Evolutionary conservation across 83 land plant species (phyloP).

Genomic region (Picea abies): DNA sequence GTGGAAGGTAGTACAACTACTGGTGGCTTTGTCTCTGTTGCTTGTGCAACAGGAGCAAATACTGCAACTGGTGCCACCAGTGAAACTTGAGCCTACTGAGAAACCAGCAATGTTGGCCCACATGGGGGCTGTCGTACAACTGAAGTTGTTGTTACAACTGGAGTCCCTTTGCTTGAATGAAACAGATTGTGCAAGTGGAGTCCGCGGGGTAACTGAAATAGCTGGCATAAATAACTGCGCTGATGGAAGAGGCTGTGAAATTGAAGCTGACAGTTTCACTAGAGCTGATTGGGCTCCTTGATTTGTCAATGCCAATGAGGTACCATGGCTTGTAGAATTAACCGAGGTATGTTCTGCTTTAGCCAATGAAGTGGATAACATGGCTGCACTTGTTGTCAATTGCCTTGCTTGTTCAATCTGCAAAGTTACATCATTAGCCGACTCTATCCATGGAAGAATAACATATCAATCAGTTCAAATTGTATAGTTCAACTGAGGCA

Average conservation of each 20-base stretch:
- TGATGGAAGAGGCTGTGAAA: neutral
- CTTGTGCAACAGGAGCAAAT: slow-evolving; percentile 1
- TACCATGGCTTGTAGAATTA: neutral
- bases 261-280: neutral
- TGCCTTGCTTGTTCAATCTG: slow-evolving; percentile 16
- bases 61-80: slow-evolving; percentile 3
- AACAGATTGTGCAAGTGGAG: neutral
- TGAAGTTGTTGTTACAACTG: neutral
- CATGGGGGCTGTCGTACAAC: neutral
- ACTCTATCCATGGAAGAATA: neutral
- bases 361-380: slow-evolving; percentile 8
- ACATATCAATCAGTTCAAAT: neutral
- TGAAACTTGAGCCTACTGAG: neutral
- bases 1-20: neutral
- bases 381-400: neutral
- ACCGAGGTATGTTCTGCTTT: neutral
- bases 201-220: neutral
- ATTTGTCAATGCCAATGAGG: neutral
- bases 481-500: neutral
- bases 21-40: neutral
- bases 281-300: slow-evolving; percentile 2
- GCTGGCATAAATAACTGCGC: neutral
- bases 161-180: neutral
- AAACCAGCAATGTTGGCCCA: neutral
- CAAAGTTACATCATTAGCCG: slow-evolving; percentile 10